Conservation (phyloP, 805 yeast genomes). For the Alloascoidea hylecoeti region DNA sequence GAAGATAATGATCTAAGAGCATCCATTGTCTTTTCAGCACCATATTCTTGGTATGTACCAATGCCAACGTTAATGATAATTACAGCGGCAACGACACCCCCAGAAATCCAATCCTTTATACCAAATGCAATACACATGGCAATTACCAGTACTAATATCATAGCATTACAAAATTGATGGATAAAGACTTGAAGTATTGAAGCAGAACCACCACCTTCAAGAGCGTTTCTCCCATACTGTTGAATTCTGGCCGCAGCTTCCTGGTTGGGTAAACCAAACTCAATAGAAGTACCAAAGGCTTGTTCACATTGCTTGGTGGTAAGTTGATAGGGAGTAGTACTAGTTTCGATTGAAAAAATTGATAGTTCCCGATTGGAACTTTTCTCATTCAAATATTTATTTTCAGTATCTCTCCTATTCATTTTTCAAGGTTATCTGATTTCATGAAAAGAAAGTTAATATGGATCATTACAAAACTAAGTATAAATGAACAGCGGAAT, state of each 20-base stretch:
- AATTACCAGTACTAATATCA: slow-evolving; percentile 59
- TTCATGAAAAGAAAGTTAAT: too few relatives aligned
- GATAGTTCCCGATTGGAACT: too few relatives aligned
- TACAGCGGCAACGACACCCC: slow-evolving; percentile 66
- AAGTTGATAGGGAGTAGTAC: neutral
- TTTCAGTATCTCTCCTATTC: too few relatives aligned
- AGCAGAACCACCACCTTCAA: slow-evolving; percentile 46
- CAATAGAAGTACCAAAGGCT: slow-evolving; percentile 1
- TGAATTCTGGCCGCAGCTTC: slow-evolving; percentile 12
- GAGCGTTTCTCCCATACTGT: slow-evolving; percentile 39
- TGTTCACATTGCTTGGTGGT: slow-evolving; percentile 1
- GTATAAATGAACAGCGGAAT: too few relatives aligned
- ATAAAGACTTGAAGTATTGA: slow-evolving; percentile 39
- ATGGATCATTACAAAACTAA: too few relatives aligned
- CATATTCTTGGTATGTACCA: slow-evolving; percentile 58
- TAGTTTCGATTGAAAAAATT: too few relatives aligned
- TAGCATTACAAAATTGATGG: slow-evolving; percentile 63
- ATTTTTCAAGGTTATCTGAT: too few relatives aligned
- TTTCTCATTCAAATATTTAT: too few relatives aligned
- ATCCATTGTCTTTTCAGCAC: slow-evolving; percentile 72
- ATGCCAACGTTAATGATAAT: slow-evolving; percentile 47
- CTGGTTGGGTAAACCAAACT: slow-evolving; percentile 11
- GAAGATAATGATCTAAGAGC: slow-evolving; percentile 53
- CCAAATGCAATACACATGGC: slow-evolving; percentile 62
- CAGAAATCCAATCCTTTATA: slow-evolving; percentile 67